phyloP scores from a whole-genome alignment of 176 grass and related monocot genomes.

The Rhynchospora tenuis region DNA sequence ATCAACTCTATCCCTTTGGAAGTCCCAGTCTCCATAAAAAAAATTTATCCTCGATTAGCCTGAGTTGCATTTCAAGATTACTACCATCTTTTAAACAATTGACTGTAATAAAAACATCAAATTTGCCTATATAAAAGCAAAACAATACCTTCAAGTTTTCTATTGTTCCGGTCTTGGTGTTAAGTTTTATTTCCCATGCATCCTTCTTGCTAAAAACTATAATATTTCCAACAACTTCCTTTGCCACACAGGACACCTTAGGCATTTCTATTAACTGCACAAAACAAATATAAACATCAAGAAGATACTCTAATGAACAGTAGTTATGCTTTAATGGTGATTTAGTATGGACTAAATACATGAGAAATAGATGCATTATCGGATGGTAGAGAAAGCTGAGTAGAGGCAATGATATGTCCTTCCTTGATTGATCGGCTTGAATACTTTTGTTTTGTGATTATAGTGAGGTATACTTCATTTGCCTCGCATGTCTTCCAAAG shows the following conservation, averaged over 20 bases:
- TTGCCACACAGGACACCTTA: conserved; percentile 28
- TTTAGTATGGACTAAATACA: conserved; percentile 30
- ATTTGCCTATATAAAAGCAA: background rate
- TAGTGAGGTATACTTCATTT: conserved; percentile 72
- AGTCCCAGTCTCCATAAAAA: background rate
- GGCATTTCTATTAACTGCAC: conserved; percentile 51
- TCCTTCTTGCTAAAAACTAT: conserved; percentile 50
- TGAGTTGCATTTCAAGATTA: background rate
- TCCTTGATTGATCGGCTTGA: conserved; percentile 65
- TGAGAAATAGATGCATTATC: conserved; percentile 42
- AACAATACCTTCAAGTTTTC: conserved; percentile 78
- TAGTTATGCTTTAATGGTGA: background rate
- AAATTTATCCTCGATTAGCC: background rate
- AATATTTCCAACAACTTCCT: conserved; percentile 44
- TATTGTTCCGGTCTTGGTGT: conserved; percentile 69
- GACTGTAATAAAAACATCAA: background rate
- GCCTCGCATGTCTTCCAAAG: conserved; percentile 32
- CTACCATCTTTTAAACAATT: background rate
- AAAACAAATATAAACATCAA: conserved; percentile 6
- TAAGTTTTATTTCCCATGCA: conserved; percentile 71
- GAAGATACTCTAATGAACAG: too few species aligned
- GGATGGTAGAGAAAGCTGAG: conserved; percentile 60
- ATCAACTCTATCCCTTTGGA: background rate
- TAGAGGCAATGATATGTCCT: conserved; percentile 77
- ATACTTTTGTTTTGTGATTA: conserved; percentile 51